Conservation (phyloP, 768 basidiomycete species). For the Suillus alpinus region DNA sequence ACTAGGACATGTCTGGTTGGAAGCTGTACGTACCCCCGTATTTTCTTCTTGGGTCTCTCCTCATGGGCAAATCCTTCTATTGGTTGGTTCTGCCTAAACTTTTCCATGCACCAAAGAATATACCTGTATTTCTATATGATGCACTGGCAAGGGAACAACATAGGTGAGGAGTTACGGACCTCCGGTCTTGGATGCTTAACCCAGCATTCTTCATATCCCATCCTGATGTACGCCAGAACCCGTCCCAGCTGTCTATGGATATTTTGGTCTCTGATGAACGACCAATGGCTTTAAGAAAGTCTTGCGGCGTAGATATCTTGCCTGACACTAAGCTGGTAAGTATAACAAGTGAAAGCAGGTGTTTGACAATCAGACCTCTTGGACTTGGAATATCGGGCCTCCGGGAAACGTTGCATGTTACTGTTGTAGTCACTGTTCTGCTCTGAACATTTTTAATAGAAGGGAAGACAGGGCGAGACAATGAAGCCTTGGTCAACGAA, state of each 20-base stretch:
- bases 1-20: neutral
- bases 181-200: constrained; percentile 63
- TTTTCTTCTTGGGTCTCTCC: constrained; percentile 66
- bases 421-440: constrained; percentile 13
- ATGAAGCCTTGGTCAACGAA: neutral
- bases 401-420: constrained; percentile 5
- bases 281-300: constrained; percentile 75
- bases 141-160: constrained; percentile 6
- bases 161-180: constrained; percentile 40
- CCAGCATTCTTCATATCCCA: constrained; percentile 62
- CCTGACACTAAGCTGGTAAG: constrained; percentile 32
- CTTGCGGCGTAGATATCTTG: constrained; percentile 51
- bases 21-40: constrained; percentile 62
- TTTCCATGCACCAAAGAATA: constrained; percentile 83
- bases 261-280: constrained; percentile 65
- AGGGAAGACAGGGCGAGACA: constrained; percentile 20
- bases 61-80: constrained; percentile 64
- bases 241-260: constrained; percentile 63
- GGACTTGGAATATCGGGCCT: constrained; percentile 19
- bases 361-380: constrained; percentile 16
- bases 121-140: constrained; percentile 46
- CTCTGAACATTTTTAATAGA: constrained; percentile 38
- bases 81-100: constrained; percentile 58
- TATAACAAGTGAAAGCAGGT: neutral
- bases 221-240: constrained; percentile 64